Base-by-base conservation (phyloP, 257 asterid genomes). In the Marsdenia floribunda region DNA sequence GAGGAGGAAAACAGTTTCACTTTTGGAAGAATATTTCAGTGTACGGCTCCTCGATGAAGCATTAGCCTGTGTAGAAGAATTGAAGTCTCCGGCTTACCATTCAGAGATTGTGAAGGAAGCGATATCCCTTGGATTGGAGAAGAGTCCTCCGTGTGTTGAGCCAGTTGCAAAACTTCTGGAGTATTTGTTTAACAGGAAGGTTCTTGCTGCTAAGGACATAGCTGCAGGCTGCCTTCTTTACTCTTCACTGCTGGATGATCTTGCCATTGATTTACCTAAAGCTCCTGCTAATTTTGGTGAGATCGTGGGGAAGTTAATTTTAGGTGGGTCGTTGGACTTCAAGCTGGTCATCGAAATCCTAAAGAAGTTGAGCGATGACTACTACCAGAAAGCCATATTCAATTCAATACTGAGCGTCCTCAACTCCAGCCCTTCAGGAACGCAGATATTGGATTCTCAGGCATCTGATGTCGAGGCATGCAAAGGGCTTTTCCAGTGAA, bases 251-350 rank as follows among this genome's bases (percentile, higher is more conserved):
- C 77, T 93, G 79, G 98, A 90, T 74, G 99, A 95, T 73, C 87
- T 95, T 0, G 97, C 93, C 74, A 90, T 95, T 38, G 99, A 95
- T 78, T 77, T 95, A 33, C 99, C 99, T 2, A 95, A 84, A 79
- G 97, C 99, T 0, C 99, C 99, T 0, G 75, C 82, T n/a, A 79
- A 82, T 76, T 93, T 93, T 46, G 99, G 97, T 21, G 93, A 87
- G 85, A 88, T 96, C 42, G 72, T 96, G 19, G 97, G 93, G 6
- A 82, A 75, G 40, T 79, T 93, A 3, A 83, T 93, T 57, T 68
- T 96, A 86, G 84, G 84, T 11, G 89, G 89, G 70, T 83, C 67
- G 19, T 65, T 90, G 82, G 86, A 91, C 86, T 93, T 95, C 81
- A 88, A 87, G 78, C 81, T 73, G 0, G 92, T 88, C 68, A 44